phyloP scores from a whole-genome alignment of 2,329 filamentous ascomycete genomes.

The Lecanicillium sp. region DNA sequence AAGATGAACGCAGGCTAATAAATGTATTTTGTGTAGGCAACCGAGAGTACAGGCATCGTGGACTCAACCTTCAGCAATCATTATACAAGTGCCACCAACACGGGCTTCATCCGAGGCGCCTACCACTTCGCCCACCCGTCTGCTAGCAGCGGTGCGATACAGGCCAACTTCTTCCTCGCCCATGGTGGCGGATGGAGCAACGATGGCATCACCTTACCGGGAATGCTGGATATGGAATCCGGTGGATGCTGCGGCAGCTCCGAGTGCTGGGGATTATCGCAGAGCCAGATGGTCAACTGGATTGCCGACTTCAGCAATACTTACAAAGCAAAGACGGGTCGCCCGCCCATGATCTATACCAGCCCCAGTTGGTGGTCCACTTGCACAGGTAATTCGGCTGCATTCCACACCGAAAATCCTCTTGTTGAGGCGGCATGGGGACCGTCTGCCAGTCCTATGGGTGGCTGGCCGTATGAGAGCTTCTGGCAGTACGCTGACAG shows the following conservation, averaged over 20 bases:
- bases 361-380: slow-evolving; percentile 45
- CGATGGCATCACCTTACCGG: slow-evolving; percentile 47
- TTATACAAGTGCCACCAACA: slow-evolving; percentile 40
- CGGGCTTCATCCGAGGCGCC: slow-evolving; percentile 45
- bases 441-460: too few species aligned
- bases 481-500: too few species aligned
- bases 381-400: slow-evolving; percentile 42
- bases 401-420: slow-evolving; percentile 37
- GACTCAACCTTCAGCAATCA: slow-evolving; percentile 39
- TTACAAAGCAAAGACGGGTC: slow-evolving; percentile 36
- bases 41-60: slow-evolving; percentile 40
- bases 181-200: slow-evolving; percentile 46
- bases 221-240: slow-evolving; percentile 49
- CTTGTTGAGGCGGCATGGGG: too few species aligned
- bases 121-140: slow-evolving; percentile 48
- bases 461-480: too few species aligned
- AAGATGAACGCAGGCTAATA: too few species aligned
- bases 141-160: slow-evolving; percentile 32
- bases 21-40: too few species aligned
- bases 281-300: slow-evolving; percentile 41
- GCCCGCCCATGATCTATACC: slow-evolving; percentile 46
- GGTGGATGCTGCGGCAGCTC: too few species aligned
- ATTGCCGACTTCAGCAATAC: slow-evolving; percentile 44
- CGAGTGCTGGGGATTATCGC: slow-evolving; percentile 38
- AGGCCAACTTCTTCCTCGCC: slow-evolving; percentile 44